Percentiles rank a stretch among this genome's conserved stretches.
Conservation (phyloP, 2,329 filamentous ascomycete genomes). For the Arachnomyces sp. region DNA sequence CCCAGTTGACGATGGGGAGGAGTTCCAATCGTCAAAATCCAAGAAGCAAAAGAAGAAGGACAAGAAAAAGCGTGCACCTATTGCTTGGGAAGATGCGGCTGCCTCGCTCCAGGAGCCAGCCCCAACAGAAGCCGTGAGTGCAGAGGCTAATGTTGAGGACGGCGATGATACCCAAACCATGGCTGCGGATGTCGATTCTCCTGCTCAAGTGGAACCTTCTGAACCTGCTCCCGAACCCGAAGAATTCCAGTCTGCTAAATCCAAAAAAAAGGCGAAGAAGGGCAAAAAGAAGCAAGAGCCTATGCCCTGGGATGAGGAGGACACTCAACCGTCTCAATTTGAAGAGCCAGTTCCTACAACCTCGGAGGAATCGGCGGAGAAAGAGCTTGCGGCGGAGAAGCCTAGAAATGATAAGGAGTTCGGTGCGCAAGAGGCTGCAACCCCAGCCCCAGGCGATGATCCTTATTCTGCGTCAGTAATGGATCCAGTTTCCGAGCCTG, state of each 20-base stretch:
- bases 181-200: neutral
- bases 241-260: slow-evolving; percentile 8
- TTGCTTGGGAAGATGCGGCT: neutral
- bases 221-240: neutral
- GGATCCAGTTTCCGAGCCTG: neutral
- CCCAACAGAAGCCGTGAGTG: slow-evolving; percentile 3
- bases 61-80: slow-evolving; percentile 16
- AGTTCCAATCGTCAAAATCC: slow-evolving; percentile 5
- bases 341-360: neutral
- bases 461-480: too few species aligned
- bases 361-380: neutral
- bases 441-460: neutral
- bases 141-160: slow-evolving; percentile 1
- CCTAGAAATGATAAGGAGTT: slow-evolving; percentile 20
- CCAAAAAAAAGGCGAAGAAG: slow-evolving; percentile 16
- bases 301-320: neutral
- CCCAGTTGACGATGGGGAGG: slow-evolving; percentile 1
- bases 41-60: slow-evolving; percentile 23
- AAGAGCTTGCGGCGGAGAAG: too few species aligned
- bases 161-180: slow-evolving; percentile 1
- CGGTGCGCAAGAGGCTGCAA: slow-evolving; percentile 15
- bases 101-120: neutral
- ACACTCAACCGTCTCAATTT: neutral
- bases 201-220: slow-evolving; percentile 2
- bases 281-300: slow-evolving; percentile 3